Base-by-base conservation (phyloP, 2,329 filamentous ascomycete genomes). In the Epichloe festucae region DNA sequence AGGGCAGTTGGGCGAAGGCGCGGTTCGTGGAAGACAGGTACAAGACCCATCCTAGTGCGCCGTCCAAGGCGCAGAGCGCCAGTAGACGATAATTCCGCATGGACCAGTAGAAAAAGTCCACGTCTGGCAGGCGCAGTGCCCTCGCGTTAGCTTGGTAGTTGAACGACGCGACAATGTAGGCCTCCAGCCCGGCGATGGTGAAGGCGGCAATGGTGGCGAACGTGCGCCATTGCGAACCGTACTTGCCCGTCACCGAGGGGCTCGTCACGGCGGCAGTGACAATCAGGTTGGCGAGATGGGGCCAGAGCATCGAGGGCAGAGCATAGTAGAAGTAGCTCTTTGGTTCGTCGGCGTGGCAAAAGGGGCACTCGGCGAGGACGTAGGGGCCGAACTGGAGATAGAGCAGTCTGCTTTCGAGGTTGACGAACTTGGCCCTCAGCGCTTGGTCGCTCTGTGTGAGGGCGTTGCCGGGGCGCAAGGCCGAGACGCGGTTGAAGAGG, bases 341-440 rank as follows among this genome's bases (percentile, higher is more conserved):
- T 5, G 81, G 76, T 46, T 86, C 81, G 53, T 87, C 82, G n/a
- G 79, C 70, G 48, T 71, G 74, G 76, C 90, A 96, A 71, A 95
- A 95, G n/a, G 80, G 77, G 66, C 90, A 97, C 53, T 81, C 74
- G 21, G 82, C 73, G 39, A 97, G 66, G 8, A 84, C 80, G 36
- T 79, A 74, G 0, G 89, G 87, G 2, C 93, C 93, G 67, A 82
- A 94, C 53, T 85, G 82, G 49, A 94, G 75, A 70, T 96, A 97
- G 7, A 95, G 73, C 53, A 93, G 77, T 50, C 87, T 78, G 46
- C 84, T 85, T 57, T 88, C 82, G 50, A 84, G 70, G 54, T 78
- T 84, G 58, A 80, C 77, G 62, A 97, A 82, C 59, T 83, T 83
- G 27, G 72, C 69, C 49, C 81, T 77, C 10, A 97, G 75, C 23